Evolutionary conservation across 495 filamentous ascomycete species (phyloP), one percentile per base, ranked within the genome.

Genomic region (Penicillium robsamsonii): DNA sequence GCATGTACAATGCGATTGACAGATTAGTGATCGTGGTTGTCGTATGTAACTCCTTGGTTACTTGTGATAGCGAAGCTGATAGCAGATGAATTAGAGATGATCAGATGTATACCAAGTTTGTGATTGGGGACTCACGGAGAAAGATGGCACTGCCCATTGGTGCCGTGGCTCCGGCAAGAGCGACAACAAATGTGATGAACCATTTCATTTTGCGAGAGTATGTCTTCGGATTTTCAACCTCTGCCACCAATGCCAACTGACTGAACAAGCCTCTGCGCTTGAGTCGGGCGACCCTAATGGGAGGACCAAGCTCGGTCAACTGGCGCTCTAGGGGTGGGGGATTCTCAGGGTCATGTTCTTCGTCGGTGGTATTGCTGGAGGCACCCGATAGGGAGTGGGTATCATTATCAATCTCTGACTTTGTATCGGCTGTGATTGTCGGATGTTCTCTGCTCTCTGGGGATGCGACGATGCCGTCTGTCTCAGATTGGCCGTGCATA

Each of bases 141-240:
- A 97, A 84, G 41, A 97, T 90, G 1, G 88, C 80, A 24, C 88
- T 91, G 3, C 93, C 93, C 79, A 96, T 85, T 0, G 93, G 92
- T 17, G 89, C 90, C 5, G 83, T 85, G 10, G 84, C 82, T 1
- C 84, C 91, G 1, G 89, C 90, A 7, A 90, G 62, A 11, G 91
- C 87, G 27, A 96, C 82, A 50, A 93, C 76, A 46, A 87, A 78
- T 0, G 93, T 96, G 63, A 97, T 87, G 50, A 84, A 81, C 89
- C 92, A 96, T 81, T 96, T 96, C 40, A 77, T 87, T 17, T 70
- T 75, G 13, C 81, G 80, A 27, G 79, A 69, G 67, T 96, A 96
- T 18, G 88, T 79, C 53, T 86, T 84, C 0, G 92, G 86, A 37
- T 85, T 74, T 50, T 88, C 85, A 38, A 96, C 81, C 70, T 97